Evolutionary conservation across 192 early-diverging fungal species (phyloP).

Genomic region (Phycomyces blakesleeanus): DNA sequence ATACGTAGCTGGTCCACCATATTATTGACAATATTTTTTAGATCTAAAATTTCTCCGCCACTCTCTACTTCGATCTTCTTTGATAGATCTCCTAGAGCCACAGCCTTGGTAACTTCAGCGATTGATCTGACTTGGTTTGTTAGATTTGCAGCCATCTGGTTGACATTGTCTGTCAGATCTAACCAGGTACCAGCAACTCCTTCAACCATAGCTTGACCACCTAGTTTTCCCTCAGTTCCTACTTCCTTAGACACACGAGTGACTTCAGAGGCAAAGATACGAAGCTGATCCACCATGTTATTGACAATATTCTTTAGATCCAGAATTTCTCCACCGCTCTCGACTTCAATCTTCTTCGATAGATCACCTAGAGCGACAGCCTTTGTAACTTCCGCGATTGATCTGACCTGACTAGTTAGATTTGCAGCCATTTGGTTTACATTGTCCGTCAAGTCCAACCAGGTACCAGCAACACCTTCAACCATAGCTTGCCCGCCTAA

Average conservation of each 20-base stretch:
- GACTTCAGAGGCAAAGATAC: slow-evolving; percentile 58
- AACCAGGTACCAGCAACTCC: slow-evolving; percentile 74
- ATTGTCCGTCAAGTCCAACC: slow-evolving; percentile 53
- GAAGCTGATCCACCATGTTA: slow-evolving; percentile 53
- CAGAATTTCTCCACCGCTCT: slow-evolving; percentile 48
- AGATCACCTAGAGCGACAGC: slow-evolving; percentile 50
- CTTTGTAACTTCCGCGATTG: slow-evolving; percentile 45
- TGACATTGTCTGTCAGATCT: slow-evolving; percentile 68
- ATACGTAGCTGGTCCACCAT: slow-evolving; percentile 67
- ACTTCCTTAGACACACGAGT: slow-evolving; percentile 60
- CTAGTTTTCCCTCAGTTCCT: slow-evolving; percentile 70
- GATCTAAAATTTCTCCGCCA: slow-evolving; percentile 62
- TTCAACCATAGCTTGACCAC: slow-evolving; percentile 67
- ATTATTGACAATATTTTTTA: slow-evolving; percentile 79
- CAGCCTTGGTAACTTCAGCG: slow-evolving; percentile 57
- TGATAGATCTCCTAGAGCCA: slow-evolving; percentile 53
- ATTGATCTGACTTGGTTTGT: slow-evolving; percentile 67
- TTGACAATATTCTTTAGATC: slow-evolving; percentile 58
- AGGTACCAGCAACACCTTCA: slow-evolving; percentile 38
- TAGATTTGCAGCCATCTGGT: slow-evolving; percentile 57
- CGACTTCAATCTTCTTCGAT: slow-evolving; percentile 55
- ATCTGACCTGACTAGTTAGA: slow-evolving; percentile 46
- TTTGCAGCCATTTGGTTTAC: slow-evolving; percentile 57
- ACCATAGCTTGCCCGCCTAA: slow-evolving; percentile 43
- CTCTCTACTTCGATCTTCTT: slow-evolving; percentile 59